Evolutionary conservation across 169 alveolate genomes (phyloP).

Genomic region (Eimeria nieschulzi): DNA sequence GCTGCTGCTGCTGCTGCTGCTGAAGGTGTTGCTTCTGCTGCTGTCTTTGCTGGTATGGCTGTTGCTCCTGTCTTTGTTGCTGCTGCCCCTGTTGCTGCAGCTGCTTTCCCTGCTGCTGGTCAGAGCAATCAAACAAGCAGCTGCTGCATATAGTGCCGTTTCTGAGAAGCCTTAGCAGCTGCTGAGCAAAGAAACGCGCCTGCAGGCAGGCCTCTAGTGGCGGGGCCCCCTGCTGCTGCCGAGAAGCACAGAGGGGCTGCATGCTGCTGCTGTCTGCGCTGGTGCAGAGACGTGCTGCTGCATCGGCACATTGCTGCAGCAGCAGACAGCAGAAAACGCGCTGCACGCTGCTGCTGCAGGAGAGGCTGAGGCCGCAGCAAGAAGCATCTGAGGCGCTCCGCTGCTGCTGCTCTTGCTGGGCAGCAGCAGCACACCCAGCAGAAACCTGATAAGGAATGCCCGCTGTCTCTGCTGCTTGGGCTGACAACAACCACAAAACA

Average conservation of each 20-base stretch:
- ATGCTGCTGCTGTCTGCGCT: neutral
- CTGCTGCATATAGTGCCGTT: neutral
- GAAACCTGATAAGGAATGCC: neutral
- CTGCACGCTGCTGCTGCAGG: constrained; percentile 17
- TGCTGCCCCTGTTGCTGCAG: constrained; percentile 1
- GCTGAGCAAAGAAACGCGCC: constrained; percentile 24
- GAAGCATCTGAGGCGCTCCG: neutral
- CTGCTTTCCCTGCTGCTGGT: neutral
- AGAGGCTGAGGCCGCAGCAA: neutral
- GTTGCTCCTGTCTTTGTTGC: neutral
- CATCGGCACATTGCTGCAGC: constrained; percentile 43
- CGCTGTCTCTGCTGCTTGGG: constrained; percentile 8
- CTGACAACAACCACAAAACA: constrained; percentile 9
- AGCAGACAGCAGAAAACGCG: neutral
- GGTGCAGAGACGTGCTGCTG: constrained; percentile 32
- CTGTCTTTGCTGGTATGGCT: neutral
- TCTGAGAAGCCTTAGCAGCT: constrained; percentile 7
- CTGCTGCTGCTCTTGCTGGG: neutral
- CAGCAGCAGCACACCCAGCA: constrained; percentile 27
- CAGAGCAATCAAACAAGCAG: neutral
- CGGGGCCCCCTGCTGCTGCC: neutral
- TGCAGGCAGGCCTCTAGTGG: constrained; percentile 18
- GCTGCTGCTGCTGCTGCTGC: constrained; percentile 13
- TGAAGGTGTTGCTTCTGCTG: neutral
- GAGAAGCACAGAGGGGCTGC: neutral